Percentiles rank a stretch among this genome's conserved stretches.
These are phyloP conservation scores for Aspergillus jensenii DNA, from an alignment of 2,329 filamentous ascomycete species.

Conservation along the genomic window DNA sequence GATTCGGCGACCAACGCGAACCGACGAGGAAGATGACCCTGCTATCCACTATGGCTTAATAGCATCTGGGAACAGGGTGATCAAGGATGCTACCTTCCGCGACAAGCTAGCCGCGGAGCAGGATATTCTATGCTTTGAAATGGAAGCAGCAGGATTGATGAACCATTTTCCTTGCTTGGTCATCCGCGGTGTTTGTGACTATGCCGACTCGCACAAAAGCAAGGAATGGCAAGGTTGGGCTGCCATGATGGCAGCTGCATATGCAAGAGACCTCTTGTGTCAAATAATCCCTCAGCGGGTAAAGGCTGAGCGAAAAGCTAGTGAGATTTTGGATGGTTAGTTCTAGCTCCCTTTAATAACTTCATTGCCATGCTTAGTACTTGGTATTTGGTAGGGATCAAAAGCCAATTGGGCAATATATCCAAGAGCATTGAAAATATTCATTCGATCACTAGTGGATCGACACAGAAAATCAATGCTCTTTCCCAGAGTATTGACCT, in stretches of 20 bases:
- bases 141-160: not conserved
- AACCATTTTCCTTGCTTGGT: conserved; percentile 4
- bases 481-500: not conserved
- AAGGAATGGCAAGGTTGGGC: conserved; percentile 6
- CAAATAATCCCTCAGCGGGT: not conserved
- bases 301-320: not conserved
- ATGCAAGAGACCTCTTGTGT: not conserved
- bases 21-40: not conserved
- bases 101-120: not conserved
- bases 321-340: not conserved
- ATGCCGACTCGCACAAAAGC: conserved; percentile 5
- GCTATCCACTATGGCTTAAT: not conserved
- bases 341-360: not conserved
- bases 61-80: conserved; percentile 9
- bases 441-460: not conserved
- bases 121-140: not conserved
- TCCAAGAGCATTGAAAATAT: not conserved
- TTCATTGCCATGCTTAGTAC: not conserved
- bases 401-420: not conserved
- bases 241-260: conserved; percentile 1
- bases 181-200: conserved; percentile 8
- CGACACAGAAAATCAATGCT: not conserved
- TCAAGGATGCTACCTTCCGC: conserved; percentile 1
- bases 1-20: not conserved
- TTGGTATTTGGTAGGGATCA: not conserved